Conservation (phyloP, 768 basidiomycete genomes). For the Chalciporus piperatus region DNA sequence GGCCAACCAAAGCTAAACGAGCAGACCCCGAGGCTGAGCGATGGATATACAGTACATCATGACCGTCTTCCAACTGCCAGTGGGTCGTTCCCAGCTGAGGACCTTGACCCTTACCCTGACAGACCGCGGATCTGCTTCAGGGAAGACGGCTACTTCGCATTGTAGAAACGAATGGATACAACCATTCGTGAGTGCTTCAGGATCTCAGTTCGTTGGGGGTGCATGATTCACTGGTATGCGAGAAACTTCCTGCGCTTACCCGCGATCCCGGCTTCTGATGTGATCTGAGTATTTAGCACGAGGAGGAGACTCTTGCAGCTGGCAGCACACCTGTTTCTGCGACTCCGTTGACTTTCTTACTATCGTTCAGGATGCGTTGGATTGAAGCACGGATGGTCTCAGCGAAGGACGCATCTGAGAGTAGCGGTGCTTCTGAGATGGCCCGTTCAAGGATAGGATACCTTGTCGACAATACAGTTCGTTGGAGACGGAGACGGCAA, state of each 20-base stretch:
- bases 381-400: conserved; percentile 42
- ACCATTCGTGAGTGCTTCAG: not conserved
- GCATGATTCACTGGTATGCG: not conserved
- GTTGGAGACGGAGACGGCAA: not conserved
- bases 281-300: not conserved
- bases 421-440: conserved; percentile 45
- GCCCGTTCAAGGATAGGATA: conserved; percentile 68
- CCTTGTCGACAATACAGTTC: conserved; percentile 31
- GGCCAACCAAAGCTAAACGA: not conserved
- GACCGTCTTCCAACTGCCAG: too few relatives aligned
- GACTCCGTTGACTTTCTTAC: conserved; percentile 20
- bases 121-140: conserved; percentile 56
- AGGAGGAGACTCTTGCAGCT: conserved; percentile 1
- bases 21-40: not conserved
- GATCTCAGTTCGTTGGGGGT: not conserved
- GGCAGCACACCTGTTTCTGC: not conserved
- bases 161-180: not conserved
- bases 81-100: not conserved
- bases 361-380: conserved; percentile 45
- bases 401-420: conserved; percentile 48
- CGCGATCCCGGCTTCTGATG: not conserved
- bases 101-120: conserved; percentile 40
- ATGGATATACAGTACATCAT: too few relatives aligned
- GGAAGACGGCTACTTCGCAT: conserved; percentile 53
- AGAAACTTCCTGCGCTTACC: not conserved